A percentile compares a stretch with the other conserved stretches of the same genome.
Evolutionary conservation across 2,329 filamentous ascomycete genomes (phyloP).

Genomic region (Ceratocystis harringtonii): DNA sequence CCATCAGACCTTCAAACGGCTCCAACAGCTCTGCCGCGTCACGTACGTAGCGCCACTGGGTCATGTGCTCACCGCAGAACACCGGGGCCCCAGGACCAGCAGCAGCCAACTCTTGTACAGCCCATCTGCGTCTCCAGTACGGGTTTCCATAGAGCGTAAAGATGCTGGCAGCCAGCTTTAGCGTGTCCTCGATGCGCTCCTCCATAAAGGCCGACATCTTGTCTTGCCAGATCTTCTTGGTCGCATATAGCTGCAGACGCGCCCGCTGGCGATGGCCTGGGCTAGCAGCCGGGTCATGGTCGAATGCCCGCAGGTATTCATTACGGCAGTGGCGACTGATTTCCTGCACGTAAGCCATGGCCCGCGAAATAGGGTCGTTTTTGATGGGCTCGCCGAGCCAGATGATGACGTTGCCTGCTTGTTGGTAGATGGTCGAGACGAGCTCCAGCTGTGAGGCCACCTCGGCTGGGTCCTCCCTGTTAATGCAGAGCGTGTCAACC

Average conservation of each 20-base stretch:
- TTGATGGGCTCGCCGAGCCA: conserved; percentile 19
- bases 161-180: conserved; percentile 14
- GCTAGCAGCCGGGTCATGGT: conserved; percentile 12
- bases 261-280: conserved; percentile 13
- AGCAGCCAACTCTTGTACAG: conserved; percentile 10
- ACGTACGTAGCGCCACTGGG: conserved; percentile 16
- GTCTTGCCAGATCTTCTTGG: conserved; percentile 12
- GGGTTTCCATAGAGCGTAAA: conserved; percentile 16
- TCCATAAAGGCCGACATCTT: conserved; percentile 10
- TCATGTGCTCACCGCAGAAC: conserved; percentile 15
- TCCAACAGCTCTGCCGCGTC: conserved; percentile 14
- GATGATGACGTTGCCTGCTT: conserved; percentile 16
- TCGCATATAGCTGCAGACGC: conserved; percentile 12
- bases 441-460: conserved; percentile 14
- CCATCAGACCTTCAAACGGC: conserved; percentile 11
- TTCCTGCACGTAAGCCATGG: conserved; percentile 14
- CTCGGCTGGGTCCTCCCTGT: conserved; percentile 17
- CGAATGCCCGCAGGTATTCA: conserved; percentile 14
- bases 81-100: conserved; percentile 6
- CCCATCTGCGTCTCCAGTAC: conserved; percentile 13
- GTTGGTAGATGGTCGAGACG: conserved; percentile 17
- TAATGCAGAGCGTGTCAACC: conserved; percentile 20
- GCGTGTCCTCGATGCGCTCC: conserved; percentile 10
- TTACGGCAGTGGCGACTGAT: conserved; percentile 13
- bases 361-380: conserved; percentile 10